These are phyloP conservation scores for Phytopythium oedochilum DNA, from an alignment of 352 stramenopile genomes.

Conservation along the genomic window DNA sequence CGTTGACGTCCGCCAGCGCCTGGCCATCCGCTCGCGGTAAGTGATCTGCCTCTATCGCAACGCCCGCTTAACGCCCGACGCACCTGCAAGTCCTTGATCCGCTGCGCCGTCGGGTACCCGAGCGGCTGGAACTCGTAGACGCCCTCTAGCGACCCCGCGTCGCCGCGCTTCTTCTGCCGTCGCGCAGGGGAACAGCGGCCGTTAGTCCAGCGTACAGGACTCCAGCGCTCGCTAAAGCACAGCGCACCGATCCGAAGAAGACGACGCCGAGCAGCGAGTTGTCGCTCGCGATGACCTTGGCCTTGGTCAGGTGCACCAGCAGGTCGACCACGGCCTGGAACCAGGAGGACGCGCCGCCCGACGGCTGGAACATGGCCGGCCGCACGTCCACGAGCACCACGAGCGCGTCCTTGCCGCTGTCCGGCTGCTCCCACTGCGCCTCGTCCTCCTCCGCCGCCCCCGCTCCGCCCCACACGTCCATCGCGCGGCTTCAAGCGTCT, in stretches of 20 bases:
- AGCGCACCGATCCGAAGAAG: slow-evolving; percentile 68
- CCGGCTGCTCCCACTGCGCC: slow-evolving; percentile 50
- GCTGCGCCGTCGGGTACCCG: slow-evolving; percentile 58
- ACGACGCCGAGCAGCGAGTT: slow-evolving; percentile 73
- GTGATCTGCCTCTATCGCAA: no score
- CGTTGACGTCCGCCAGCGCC: slow-evolving; percentile 42
- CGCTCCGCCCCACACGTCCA: slow-evolving; percentile 40
- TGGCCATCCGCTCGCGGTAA: slow-evolving; percentile 3
- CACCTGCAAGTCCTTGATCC: slow-evolving; percentile 73
- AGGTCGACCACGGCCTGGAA: slow-evolving; percentile 71
- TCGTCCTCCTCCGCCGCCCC: slow-evolving; percentile 26
- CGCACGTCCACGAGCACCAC: slow-evolving; percentile 77
- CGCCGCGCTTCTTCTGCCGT: slow-evolving; percentile 48
- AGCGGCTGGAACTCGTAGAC: slow-evolving; percentile 78
- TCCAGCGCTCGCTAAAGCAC: no score
- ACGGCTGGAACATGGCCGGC: slow-evolving; percentile 54
- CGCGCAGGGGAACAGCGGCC: no score
- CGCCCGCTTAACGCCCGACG: no score
- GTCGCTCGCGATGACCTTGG: slow-evolving; percentile 75
- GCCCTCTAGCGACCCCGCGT: slow-evolving; percentile 52
- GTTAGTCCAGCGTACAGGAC: no score
- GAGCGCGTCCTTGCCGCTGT: slow-evolving; percentile 71
- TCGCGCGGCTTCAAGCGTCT: slow-evolving; percentile 4
- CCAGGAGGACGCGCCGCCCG: slow-evolving; percentile 38
- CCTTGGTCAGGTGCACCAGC: slow-evolving; percentile 63